Percentiles rank a stretch among this genome's conserved stretches.
Evolutionary conservation across 768 basidiomycete species (phyloP).

Genomic region (Rhizopogon vulgaris): DNA sequence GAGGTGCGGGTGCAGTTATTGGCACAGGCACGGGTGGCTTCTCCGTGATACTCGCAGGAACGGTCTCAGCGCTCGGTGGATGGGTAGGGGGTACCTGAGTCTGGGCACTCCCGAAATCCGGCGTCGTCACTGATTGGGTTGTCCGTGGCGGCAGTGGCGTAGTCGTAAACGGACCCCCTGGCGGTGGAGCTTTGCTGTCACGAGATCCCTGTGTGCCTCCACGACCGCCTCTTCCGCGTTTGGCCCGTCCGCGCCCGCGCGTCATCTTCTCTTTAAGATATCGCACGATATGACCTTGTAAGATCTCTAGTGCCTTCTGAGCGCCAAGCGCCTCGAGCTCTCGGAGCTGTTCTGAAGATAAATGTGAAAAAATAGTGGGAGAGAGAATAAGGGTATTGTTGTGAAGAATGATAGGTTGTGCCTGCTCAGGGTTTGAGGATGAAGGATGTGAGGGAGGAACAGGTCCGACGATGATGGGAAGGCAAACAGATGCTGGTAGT

Average conservation of each 20-base stretch:
- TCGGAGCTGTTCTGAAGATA: conserved; percentile 65
- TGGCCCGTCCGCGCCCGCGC: conserved; percentile 17
- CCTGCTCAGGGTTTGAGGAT: conserved; percentile 37
- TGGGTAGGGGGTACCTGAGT: neutral
- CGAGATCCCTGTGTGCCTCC: neutral
- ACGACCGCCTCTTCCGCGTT: conserved; percentile 8
- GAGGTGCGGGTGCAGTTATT: conserved; percentile 13
- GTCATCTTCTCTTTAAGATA: conserved; percentile 71
- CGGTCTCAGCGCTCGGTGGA: conserved; percentile 13
- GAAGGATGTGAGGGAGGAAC: conserved; percentile 59
- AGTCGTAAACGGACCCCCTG: conserved; percentile 38
- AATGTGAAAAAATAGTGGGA: conserved; percentile 76
- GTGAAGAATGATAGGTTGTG: conserved; percentile 69
- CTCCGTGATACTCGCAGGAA: conserved; percentile 11
- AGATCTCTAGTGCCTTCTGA: conserved; percentile 70
- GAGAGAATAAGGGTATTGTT: conserved; percentile 81
- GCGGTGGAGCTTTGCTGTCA: neutral
- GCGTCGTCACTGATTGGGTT: conserved; percentile 6
- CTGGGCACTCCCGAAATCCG: conserved; percentile 1
- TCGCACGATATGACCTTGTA: conserved; percentile 81
- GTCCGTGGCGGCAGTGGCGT: conserved; percentile 29
- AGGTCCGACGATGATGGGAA: conserved; percentile 74
- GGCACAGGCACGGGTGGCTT: conserved; percentile 28
- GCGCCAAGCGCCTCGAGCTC: conserved; percentile 79
- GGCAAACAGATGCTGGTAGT: conserved; percentile 42